A percentile compares a stretch with the other conserved stretches of the same genome.
These are phyloP conservation scores for Clohesyomyces aquaticus DNA, from an alignment of 495 filamentous ascomycete genomes.

Conservation along the genomic window DNA sequence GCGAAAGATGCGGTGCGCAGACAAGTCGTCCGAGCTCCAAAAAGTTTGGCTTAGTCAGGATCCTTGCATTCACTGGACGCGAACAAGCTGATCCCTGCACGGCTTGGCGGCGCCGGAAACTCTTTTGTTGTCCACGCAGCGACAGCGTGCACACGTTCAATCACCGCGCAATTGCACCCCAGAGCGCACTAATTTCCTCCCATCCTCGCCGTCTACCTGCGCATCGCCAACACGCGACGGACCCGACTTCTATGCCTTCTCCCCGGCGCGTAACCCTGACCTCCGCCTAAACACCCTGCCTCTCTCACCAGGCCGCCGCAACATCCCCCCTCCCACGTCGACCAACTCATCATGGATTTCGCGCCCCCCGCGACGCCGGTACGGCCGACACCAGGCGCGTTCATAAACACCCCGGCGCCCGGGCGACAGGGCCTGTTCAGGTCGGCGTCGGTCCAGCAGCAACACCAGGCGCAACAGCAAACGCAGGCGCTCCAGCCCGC, in stretches of 20 bases:
- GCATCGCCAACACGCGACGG: not conserved
- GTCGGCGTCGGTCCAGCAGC: constrained; percentile 19
- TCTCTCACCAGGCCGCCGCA: constrained; percentile 18
- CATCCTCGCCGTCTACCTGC: not conserved
- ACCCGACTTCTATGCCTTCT: constrained; percentile 21
- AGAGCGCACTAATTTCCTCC: not conserved
- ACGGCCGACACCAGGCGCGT: constrained; percentile 41
- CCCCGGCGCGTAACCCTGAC: constrained; percentile 23
- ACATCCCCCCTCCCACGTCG: not conserved
- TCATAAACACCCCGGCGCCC: constrained; percentile 46
- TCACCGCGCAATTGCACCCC: constrained; percentile 28
- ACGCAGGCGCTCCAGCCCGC: constrained; percentile 3
- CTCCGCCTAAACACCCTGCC: constrained; percentile 23
- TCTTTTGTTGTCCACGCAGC: constrained; percentile 20
- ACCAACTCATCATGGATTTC: constrained; percentile 20
- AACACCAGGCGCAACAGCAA: constrained; percentile 29
- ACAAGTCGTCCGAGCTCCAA: constrained; percentile 1
- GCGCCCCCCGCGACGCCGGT: constrained; percentile 34
- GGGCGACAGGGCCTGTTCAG: constrained; percentile 34
- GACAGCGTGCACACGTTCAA: not conserved
- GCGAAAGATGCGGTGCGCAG: not conserved
- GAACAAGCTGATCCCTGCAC: constrained; percentile 4
- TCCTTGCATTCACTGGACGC: not conserved
- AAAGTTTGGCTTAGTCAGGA: constrained; percentile 11
- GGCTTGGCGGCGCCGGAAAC: constrained; percentile 9